These are phyloP conservation scores for Fraxinus americana DNA, from an alignment of 257 asterid species.

Conservation along the genomic window DNA sequence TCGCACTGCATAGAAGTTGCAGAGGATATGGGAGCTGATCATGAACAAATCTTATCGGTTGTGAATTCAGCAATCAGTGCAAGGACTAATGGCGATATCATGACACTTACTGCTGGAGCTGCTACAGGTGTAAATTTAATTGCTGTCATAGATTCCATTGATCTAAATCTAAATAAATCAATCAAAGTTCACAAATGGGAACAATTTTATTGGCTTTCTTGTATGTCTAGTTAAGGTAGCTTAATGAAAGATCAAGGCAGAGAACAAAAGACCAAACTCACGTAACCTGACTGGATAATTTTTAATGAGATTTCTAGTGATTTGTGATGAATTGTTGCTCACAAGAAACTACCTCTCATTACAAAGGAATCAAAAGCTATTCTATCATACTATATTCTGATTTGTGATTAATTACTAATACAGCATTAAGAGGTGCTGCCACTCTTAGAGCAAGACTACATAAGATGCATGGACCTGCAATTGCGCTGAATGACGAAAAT, in stretches of 20 bases:
- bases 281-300: neutral
- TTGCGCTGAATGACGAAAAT: constrained; percentile 50
- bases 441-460: constrained; percentile 65
- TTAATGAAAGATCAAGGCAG: neutral
- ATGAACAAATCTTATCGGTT: constrained; percentile 60
- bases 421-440: constrained; percentile 86
- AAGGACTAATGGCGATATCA: constrained; percentile 76
- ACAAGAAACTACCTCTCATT: neutral
- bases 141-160: neutral
- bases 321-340: neutral
- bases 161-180: neutral
- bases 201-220: neutral
- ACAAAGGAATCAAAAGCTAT: neutral
- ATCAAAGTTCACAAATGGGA: neutral
- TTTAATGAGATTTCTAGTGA: neutral
- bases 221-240: neutral
- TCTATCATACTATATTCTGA: neutral
- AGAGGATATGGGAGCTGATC: constrained; percentile 84
- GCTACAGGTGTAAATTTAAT: constrained; percentile 64
- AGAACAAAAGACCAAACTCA: neutral
- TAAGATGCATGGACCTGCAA: constrained; percentile 52
- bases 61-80: constrained; percentile 74
- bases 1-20: constrained; percentile 95
- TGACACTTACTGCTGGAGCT: constrained; percentile 90
- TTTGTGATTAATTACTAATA: constrained; percentile 13